Evolutionary conservation across 352 stramenopile genomes (phyloP).

Genomic region (Phytophthora tentaculata): DNA sequence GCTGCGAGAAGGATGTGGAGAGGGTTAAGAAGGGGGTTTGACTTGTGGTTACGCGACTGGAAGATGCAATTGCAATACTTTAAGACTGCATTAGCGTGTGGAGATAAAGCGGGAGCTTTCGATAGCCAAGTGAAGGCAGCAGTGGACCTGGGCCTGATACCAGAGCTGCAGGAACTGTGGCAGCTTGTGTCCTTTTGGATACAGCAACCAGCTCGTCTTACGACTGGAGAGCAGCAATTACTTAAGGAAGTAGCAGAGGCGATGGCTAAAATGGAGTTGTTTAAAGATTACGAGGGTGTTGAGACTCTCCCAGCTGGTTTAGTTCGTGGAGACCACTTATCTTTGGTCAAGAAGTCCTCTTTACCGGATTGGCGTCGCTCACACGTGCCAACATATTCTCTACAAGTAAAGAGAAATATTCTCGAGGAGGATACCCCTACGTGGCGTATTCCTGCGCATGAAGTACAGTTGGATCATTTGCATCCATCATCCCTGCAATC

Average conservation of each 20-base stretch:
- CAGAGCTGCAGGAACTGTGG: conserved; percentile 17
- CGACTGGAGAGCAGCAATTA: conserved; percentile 17
- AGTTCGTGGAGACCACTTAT: neutral
- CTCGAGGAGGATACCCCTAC: neutral
- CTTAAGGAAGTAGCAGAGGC: neutral
- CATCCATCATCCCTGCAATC: no score
- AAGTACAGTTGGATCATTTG: neutral
- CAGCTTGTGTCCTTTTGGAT: conserved; percentile 25
- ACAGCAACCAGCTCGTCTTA: conserved; percentile 19
- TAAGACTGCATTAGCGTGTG: neutral
- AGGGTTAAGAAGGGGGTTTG: conserved; percentile 1
- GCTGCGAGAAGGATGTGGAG: neutral
- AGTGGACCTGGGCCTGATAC: neutral
- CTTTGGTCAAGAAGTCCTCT: neutral
- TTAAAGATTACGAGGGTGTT: neutral
- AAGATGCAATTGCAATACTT: neutral
- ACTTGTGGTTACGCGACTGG: neutral
- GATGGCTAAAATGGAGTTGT: neutral
- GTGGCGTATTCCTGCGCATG: neutral
- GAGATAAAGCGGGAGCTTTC: neutral
- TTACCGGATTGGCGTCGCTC: neutral
- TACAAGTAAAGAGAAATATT: neutral
- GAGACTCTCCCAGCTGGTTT: neutral
- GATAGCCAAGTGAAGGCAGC: neutral
- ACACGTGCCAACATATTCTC: neutral